Percentiles rank a stretch among this genome's conserved stretches.
Conservation (phyloP, 1,284 basidiomycete genomes). For the Mycena citricolor region DNA sequence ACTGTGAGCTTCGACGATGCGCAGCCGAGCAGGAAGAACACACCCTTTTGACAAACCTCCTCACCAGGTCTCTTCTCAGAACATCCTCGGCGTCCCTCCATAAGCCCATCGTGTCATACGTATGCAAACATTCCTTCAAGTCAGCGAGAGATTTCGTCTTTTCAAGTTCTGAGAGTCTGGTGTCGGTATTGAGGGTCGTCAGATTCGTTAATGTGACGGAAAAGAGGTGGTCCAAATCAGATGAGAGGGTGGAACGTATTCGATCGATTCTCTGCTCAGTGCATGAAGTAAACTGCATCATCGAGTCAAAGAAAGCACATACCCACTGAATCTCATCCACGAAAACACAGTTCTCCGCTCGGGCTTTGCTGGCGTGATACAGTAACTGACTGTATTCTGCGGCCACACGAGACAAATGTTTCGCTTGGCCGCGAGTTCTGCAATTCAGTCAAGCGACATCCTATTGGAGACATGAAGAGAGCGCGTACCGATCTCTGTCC, state of each 20-base stretch:
- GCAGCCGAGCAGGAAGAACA: constrained; percentile 2
- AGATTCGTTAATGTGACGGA: constrained; percentile 52
- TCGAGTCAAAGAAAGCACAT: constrained; percentile 39
- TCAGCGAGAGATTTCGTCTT: constrained; percentile 62
- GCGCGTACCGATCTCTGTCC: constrained; percentile 37
- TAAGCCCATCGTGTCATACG: constrained; percentile 79
- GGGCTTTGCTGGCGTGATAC: constrained; percentile 85
- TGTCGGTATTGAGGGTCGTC: constrained; percentile 45
- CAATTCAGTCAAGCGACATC: neutral
- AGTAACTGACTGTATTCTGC: constrained; percentile 91
- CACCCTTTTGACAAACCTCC: constrained; percentile 76
- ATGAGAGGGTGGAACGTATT: constrained; percentile 77
- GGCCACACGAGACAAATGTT: constrained; percentile 84
- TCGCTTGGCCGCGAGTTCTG: constrained; percentile 66
- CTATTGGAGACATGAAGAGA: constrained; percentile 5
- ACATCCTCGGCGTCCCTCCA: constrained; percentile 88
- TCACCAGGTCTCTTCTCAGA: constrained; percentile 67
- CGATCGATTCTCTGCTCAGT: constrained; percentile 69
- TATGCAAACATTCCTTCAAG: constrained; percentile 75
- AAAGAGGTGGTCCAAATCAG: constrained; percentile 82
- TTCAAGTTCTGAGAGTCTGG: constrained; percentile 55
- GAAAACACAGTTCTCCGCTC: constrained; percentile 71
- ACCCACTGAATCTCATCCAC: constrained; percentile 86
- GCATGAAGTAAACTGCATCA: constrained; percentile 21
- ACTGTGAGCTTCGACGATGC: constrained; percentile 36